These are phyloP conservation scores for Euphrasia confusa DNA, from an alignment of 257 asterid genomes.

Conservation along the genomic window DNA sequence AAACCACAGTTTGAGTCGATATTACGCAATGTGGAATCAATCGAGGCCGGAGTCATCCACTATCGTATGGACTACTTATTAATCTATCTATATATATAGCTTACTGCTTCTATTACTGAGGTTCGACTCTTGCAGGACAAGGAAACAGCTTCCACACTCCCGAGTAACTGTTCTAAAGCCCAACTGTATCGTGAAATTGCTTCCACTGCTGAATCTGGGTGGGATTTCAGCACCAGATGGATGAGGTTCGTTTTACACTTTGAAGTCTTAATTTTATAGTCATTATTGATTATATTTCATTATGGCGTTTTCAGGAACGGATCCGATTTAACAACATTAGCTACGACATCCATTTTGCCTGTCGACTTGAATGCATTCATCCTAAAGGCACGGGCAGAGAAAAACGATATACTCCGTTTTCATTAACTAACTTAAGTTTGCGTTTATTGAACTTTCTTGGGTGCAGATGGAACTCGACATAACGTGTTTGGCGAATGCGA, in stretches of 20 bases:
- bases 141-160: constrained; percentile 63
- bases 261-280: no score
- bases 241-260: constrained; percentile 52
- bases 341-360: constrained; percentile 65
- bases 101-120: background rate
- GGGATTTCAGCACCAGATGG: constrained; percentile 97
- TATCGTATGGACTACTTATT: constrained; percentile 37
- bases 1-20: constrained; percentile 56
- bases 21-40: constrained; percentile 82
- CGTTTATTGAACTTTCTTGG: constrained; percentile 3
- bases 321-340: constrained; percentile 65
- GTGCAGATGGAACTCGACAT: constrained; percentile 88
- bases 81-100: background rate
- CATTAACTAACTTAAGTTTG: background rate
- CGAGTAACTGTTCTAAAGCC: constrained; percentile 40
- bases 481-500: constrained; percentile 46
- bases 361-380: constrained; percentile 85
- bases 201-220: constrained; percentile 91
- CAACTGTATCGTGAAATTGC: constrained; percentile 73
- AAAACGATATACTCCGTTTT: constrained; percentile 1
- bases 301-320: constrained; percentile 39
- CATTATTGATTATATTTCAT: no score
- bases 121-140: constrained; percentile 43
- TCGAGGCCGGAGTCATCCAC: constrained; percentile 93
- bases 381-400: constrained; percentile 50